Percentiles rank a stretch among this genome's conserved stretches.
Conservation (phyloP, 2,329 filamentous ascomycete species). For the Exophiala spinifera region DNA sequence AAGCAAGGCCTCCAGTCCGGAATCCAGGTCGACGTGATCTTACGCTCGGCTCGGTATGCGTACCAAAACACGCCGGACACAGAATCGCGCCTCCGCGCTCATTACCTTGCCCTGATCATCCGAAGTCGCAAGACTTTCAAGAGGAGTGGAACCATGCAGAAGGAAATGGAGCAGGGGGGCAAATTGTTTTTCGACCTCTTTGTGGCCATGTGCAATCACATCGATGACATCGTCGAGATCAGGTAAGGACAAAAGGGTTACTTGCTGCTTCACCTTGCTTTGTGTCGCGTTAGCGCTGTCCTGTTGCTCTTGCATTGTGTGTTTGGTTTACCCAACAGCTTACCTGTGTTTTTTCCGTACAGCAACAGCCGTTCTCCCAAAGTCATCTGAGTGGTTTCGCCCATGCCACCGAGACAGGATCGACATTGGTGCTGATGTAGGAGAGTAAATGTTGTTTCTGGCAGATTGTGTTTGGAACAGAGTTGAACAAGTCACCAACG, state of each 20-base stretch:
- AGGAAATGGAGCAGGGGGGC: constrained; percentile 93
- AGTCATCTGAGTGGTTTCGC: constrained; percentile 43
- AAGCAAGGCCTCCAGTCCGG: constrained; percentile 93
- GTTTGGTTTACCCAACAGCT: constrained; percentile 23
- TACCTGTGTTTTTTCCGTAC: constrained; percentile 22
- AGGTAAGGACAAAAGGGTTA: constrained; percentile 54
- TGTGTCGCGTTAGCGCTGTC: no score
- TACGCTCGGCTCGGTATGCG: constrained; percentile 89
- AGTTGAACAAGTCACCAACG: constrained; percentile 32
- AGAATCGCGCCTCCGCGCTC: constrained; percentile 88
- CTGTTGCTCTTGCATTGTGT: constrained; percentile 3
- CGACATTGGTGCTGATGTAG: constrained; percentile 32
- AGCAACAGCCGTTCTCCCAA: constrained; percentile 54
- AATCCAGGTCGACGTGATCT: constrained; percentile 86
- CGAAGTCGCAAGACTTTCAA: constrained; percentile 96
- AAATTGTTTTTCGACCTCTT: constrained; percentile 98
- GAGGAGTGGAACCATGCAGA: constrained; percentile 97
- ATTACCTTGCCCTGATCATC: constrained; percentile 96
- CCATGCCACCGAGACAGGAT: no score
- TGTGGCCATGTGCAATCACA: constrained; percentile 96
- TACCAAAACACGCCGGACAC: constrained; percentile 93
- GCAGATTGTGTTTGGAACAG: constrained; percentile 34
- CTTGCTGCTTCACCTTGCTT: constrained; percentile 12
- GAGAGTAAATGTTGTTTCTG: constrained; percentile 14
- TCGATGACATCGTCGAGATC: constrained; percentile 90